Evolutionary conservation across 2,329 filamentous ascomycete species (phyloP).

Genomic region (Aspergillus aculeatinus): DNA sequence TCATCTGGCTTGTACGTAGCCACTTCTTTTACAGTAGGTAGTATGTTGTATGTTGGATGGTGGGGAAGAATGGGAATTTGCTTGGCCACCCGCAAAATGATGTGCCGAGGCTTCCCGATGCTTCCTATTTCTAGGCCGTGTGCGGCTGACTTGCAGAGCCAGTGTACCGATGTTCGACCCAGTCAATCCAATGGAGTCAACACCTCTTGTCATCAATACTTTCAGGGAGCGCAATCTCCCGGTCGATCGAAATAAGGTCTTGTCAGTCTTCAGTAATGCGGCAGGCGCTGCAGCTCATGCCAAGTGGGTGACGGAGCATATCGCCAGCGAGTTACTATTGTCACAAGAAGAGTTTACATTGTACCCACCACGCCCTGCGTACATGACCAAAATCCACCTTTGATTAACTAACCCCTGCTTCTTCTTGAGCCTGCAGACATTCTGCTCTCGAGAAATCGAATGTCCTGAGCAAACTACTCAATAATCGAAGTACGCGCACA

Average conservation of each 20-base stretch:
- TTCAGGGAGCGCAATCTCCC: constrained; percentile 33
- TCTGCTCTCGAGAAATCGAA: constrained; percentile 35
- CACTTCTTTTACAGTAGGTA: no score
- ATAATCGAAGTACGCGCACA: constrained; percentile 27
- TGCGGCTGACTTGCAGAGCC: constrained; percentile 2
- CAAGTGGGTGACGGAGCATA: constrained; percentile 35
- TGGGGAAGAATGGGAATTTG: no score
- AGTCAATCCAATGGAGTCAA: constrained; percentile 14
- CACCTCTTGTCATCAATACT: constrained; percentile 24
- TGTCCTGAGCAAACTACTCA: constrained; percentile 29
- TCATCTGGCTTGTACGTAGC: no score
- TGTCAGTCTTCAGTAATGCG: constrained; percentile 27
- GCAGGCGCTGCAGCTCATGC: constrained; percentile 18
- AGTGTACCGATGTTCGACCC: background rate
- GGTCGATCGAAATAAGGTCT: constrained; percentile 29
- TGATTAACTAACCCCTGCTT: background rate
- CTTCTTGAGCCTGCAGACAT: constrained; percentile 25
- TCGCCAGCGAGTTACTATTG: constrained; percentile 36
- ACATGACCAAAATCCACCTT: no score
- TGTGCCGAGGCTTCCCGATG: background rate
- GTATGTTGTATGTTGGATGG: no score
- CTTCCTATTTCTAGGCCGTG: no score
- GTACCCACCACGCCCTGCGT: constrained; percentile 23
- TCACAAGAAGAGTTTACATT: constrained; percentile 41
- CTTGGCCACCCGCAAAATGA: no score